Evolutionary conservation across 768 basidiomycete genomes (phyloP), one percentile per base, ranked within the genome.

Genomic region (Cantharellus cinnabarinus): DNA sequence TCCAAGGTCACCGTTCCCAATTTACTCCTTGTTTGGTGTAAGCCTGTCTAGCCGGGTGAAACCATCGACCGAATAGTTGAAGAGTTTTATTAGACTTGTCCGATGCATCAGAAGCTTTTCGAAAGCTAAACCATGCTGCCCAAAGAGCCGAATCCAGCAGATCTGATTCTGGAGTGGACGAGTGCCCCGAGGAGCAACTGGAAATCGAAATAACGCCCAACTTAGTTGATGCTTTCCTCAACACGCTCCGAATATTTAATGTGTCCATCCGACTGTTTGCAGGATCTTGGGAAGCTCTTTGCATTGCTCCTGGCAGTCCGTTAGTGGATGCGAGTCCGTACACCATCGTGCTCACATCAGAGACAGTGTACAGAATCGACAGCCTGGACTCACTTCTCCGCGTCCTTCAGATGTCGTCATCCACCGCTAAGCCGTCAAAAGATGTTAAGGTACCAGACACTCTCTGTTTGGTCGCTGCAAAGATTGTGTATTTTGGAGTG

Each of bases 401-500:
- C 38, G 58, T 68, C 3, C 60, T 61, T n/a, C 56, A 50, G 14
- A 34, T 29, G 38, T 15, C 51, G 42, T 14, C 50, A 29, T n/a
- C 37, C 59, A 37, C 35, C 58, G 57, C 37, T 10, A 50, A 15
- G 38, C 34, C 5, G 56, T 58, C 51, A 20, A n/a, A 29, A 39
- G 34, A 42, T 37, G 34, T 41, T 34, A 5, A 7, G 34, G 34
- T 37, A 1, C 52, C 52, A 35, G 10, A 54, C 10, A 20, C 14
- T 56, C 35, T 4, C 3, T 88, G 83, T 64, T 77, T 95, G 4
- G 83, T 95, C 2, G 91, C 90, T 2, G 88, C 86, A 1, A 98
- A 97, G 69, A 77, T 89, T 10, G 70, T 97, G 20, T 97, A 97
- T 68, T 97, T 98, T 68, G 94, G 94, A 4, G 89, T 97, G 3